A percentile compares a stretch with the other conserved stretches of the same genome.
These are phyloP conservation scores for Stephanodiscus triporus DNA, from an alignment of 108 stramenopile species.

Conservation along the genomic window DNA sequence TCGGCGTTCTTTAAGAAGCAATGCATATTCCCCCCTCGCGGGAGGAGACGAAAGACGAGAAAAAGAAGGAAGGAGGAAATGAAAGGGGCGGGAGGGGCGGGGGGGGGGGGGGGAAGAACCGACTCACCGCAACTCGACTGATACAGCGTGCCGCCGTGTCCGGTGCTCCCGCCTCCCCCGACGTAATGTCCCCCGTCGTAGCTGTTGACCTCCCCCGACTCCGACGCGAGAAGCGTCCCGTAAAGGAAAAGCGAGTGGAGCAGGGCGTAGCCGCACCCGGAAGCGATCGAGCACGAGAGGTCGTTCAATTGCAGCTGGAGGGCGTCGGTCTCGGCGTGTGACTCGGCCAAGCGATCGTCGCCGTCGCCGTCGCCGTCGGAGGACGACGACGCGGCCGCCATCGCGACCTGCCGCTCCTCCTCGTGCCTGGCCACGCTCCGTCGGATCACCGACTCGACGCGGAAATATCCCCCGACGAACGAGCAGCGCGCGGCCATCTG, in stretches of 20 bases:
- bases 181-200: slow-evolving; percentile 7
- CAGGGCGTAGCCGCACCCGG: slow-evolving; percentile 81
- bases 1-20: too few relatives aligned
- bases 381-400: slow-evolving; percentile 19
- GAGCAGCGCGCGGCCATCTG: slow-evolving; percentile 64
- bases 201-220: slow-evolving; percentile 44
- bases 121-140: slow-evolving; percentile 63
- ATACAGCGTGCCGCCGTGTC: slow-evolving; percentile 72
- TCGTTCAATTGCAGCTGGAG: slow-evolving; percentile 80
- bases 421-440: slow-evolving; percentile 59
- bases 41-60: too few relatives aligned
- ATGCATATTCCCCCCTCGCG: too few relatives aligned
- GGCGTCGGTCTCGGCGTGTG: slow-evolving; percentile 63
- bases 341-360: background rate
- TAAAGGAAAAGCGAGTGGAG: slow-evolving; percentile 82
- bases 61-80: background rate
- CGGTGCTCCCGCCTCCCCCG: slow-evolving; percentile 27
- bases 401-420: slow-evolving; percentile 23
- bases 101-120: background rate
- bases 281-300: slow-evolving; percentile 70
- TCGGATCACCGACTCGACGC: slow-evolving; percentile 76
- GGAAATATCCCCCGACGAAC: slow-evolving; percentile 72
- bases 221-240: slow-evolving; percentile 76
- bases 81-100: background rate
- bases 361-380: background rate